These are phyloP conservation scores for Phanerochaete sordida DNA, from an alignment of 768 basidiomycete species.

Conservation along the genomic window DNA sequence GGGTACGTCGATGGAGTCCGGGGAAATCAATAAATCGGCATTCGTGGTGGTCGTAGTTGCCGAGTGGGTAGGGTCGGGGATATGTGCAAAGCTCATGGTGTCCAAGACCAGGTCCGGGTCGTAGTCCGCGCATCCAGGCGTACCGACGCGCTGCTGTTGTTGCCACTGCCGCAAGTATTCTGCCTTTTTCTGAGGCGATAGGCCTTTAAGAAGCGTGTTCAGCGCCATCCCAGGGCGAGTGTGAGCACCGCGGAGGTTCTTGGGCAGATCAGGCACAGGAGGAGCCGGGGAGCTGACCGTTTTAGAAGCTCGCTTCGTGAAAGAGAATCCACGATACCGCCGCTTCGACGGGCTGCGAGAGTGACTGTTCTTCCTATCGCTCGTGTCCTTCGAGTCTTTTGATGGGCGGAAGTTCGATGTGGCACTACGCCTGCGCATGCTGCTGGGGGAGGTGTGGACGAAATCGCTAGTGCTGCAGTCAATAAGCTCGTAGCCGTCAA, in stretches of 20 bases:
- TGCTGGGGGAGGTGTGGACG: background rate
- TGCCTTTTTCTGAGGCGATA: background rate
- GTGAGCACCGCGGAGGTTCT: background rate
- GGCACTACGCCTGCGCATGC: background rate
- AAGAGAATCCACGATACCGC: slow-evolving; percentile 23
- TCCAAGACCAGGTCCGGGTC: slow-evolving; percentile 22
- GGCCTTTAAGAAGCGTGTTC: slow-evolving; percentile 2
- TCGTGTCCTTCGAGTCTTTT: background rate
- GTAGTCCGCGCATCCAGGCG: slow-evolving; percentile 12
- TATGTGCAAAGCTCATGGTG: slow-evolving; percentile 26
- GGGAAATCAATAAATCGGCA: background rate
- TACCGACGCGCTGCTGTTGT: background rate
- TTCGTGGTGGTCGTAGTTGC: background rate
- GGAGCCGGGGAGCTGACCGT: slow-evolving; percentile 5
- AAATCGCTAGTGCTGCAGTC: background rate
- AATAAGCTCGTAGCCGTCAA: background rate
- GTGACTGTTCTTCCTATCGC: background rate
- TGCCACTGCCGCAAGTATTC: background rate
- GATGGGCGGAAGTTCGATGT: background rate
- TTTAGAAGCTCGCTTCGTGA: slow-evolving; percentile 19
- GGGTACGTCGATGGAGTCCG: background rate
- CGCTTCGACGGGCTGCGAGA: background rate
- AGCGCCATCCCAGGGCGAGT: background rate
- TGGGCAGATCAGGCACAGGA: background rate
- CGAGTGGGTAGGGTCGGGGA: slow-evolving; percentile 11